These are phyloP conservation scores for Hypoxylon intermedium DNA, from an alignment of 495 filamentous ascomycete genomes.

Conservation along the genomic window DNA sequence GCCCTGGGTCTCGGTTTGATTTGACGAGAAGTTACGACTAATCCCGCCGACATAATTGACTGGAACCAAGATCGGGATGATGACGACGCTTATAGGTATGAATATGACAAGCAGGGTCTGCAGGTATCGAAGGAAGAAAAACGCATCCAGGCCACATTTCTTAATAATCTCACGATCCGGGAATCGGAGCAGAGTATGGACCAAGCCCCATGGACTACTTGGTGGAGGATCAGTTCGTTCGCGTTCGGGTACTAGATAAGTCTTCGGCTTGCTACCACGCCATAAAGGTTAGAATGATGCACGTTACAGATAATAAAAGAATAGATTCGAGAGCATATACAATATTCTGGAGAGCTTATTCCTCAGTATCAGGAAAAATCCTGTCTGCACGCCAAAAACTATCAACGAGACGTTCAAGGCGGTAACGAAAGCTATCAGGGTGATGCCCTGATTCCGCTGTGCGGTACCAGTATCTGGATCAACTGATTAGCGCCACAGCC, in stretches of 20 bases:
- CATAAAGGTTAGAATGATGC: slow-evolving; percentile 27
- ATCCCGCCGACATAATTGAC: slow-evolving; percentile 79
- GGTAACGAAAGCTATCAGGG: slow-evolving; percentile 72
- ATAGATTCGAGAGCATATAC: slow-evolving; percentile 46
- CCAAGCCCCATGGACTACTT: slow-evolving; percentile 71
- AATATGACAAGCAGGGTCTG: slow-evolving; percentile 95
- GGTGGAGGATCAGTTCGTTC: slow-evolving; percentile 79
- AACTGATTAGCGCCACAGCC: slow-evolving; percentile 14
- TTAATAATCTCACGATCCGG: slow-evolving; percentile 87
- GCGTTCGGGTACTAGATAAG: slow-evolving; percentile 88
- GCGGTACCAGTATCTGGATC: slow-evolving; percentile 43
- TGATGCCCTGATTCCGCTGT: slow-evolving; percentile 58
- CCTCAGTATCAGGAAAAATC: slow-evolving; percentile 78
- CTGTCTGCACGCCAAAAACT: slow-evolving; percentile 79
- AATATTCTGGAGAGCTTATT: slow-evolving; percentile 84
- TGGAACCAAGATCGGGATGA: slow-evolving; percentile 86
- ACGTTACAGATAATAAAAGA: slow-evolving; percentile 1
- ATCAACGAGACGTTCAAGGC: slow-evolving; percentile 74
- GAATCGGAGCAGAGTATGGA: slow-evolving; percentile 75
- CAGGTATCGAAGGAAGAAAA: slow-evolving; percentile 96
- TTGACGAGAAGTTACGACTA: slow-evolving; percentile 59
- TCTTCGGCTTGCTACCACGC: slow-evolving; percentile 74
- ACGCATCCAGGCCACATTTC: slow-evolving; percentile 95
- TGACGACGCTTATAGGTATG: slow-evolving; percentile 75
- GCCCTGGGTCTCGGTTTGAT: slow-evolving; percentile 37